A percentile compares a stretch with the other conserved stretches of the same genome.
These are phyloP conservation scores for Agrostemma githago DNA, from an alignment of 148 eudicot species.

Conservation along the genomic window DNA sequence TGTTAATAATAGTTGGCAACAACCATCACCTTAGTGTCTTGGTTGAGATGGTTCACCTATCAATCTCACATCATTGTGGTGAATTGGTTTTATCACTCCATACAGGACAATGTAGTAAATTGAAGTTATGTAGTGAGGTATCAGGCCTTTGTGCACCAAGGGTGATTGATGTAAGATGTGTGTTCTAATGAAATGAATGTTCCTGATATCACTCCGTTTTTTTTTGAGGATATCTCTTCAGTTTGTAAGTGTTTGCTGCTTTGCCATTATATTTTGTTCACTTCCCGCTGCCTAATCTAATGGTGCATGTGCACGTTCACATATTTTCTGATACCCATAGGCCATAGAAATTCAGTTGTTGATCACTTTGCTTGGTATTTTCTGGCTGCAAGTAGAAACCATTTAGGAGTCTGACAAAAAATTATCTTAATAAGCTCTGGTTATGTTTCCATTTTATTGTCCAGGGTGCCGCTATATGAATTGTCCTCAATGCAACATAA, in stretches of 20 bases:
- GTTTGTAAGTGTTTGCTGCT: not conserved
- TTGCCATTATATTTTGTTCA: not conserved
- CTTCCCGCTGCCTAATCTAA: not conserved
- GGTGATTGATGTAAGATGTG: too few species aligned
- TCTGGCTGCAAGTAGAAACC: not conserved
- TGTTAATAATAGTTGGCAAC: too few species aligned
- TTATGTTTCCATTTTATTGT: not conserved
- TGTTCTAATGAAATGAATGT: not conserved
- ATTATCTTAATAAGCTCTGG: not conserved
- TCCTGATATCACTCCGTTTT: not conserved
- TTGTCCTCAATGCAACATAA: not conserved
- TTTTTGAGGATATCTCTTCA: not conserved
- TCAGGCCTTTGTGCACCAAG: not conserved
- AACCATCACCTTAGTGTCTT: too few species aligned
- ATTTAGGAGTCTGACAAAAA: not conserved
- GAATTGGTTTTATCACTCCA: not conserved
- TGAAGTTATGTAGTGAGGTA: not conserved
- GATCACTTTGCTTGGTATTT: slow-evolving; percentile 5
- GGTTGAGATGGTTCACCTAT: too few species aligned
- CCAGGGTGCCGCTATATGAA: slow-evolving; percentile 17
- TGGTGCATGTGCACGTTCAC: not conserved
- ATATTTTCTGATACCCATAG: not conserved
- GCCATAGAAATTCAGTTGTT: not conserved
- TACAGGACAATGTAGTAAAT: not conserved
- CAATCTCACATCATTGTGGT: not conserved